Evolutionary conservation across 2,329 filamentous ascomycete species (phyloP), one percentile per base, ranked within the genome.

Genomic region (Aureobasidium namibiae): DNA sequence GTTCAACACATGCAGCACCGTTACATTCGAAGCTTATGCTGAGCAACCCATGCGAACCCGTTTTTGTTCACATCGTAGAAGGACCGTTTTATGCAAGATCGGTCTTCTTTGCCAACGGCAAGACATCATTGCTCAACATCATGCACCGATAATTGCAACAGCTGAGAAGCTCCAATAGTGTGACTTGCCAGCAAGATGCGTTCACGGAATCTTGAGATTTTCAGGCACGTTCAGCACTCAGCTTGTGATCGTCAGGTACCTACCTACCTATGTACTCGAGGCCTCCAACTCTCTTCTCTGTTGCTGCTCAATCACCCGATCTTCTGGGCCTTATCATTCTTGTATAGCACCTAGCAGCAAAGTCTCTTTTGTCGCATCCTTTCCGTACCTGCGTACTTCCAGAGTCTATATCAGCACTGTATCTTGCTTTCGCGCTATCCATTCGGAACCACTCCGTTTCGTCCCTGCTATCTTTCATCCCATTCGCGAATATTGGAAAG

Each of bases 51-150:
- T 42, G 50, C 38, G 38, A 33, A 54, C 50, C 50, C 50, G 50
- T 54, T 54, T 52, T 23, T 39, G 34, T 31, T 42, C 18, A 33
- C 36, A 54, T 54, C 36, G 50, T 31, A 42, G 50, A 54, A 42
- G 50, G 9, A 54, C 36, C 50, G 50, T 54, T 54, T 54, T 54
- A 54, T 54, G 36, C 50, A 54, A 42, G 36, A 42, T 54, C 4
- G 2, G 4, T 18, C 14, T 31, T 54, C 26, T 1, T 11, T n/a
- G 14, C 18, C 44, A 54, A 54, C n/a, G 26, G 23, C 36, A 18
- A 54, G 38, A 42, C 23, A 10, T 42, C 14, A 23, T 24, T 41
- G 38, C 24, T 41, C 24, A 29, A 54, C 50, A 29, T 54, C 50
- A 52, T 52, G 36, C 36, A 41, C 21, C 24, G 31, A 14, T 33